A percentile compares a stretch with the other conserved stretches of the same genome.
phyloP scores from a whole-genome alignment of 148 eudicot species.

The Arctostaphylos glauca region DNA sequence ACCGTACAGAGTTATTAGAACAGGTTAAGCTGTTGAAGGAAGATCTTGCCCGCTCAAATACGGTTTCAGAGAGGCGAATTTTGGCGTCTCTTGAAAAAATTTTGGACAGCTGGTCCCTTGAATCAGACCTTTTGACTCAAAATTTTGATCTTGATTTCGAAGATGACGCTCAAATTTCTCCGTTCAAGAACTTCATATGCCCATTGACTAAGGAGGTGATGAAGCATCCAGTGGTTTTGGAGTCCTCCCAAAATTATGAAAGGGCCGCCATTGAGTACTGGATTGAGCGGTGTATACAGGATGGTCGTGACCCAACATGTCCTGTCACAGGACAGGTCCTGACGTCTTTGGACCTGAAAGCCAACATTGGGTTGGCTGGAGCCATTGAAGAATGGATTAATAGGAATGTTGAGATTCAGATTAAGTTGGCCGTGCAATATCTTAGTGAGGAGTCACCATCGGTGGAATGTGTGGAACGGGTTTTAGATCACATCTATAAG shows the following conservation, averaged over 20 bases:
- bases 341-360: constrained; percentile 54
- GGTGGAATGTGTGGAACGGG: constrained; percentile 38
- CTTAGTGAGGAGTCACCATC: constrained; percentile 43
- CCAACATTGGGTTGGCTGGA: constrained; percentile 67
- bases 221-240: constrained; percentile 76
- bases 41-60: constrained; percentile 50
- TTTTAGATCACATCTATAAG: constrained; percentile 41
- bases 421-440: constrained; percentile 46
- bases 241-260: constrained; percentile 65
- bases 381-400: constrained; percentile 76
- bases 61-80: constrained; percentile 58
- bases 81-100: constrained; percentile 53
- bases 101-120: constrained; percentile 42
- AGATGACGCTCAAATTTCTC: constrained; percentile 51
- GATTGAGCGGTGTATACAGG: constrained; percentile 65
- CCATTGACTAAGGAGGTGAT: constrained; percentile 71
- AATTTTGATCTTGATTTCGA: constrained; percentile 45
- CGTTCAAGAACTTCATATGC: constrained; percentile 65
- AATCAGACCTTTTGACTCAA: constrained; percentile 35
- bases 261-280: constrained; percentile 64
- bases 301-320: constrained; percentile 69
- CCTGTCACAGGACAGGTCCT: constrained; percentile 72
- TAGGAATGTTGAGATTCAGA: constrained; percentile 57
- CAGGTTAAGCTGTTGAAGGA: constrained; percentile 48
- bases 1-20: constrained; percentile 40